Evolutionary conservation across 306 rosid species (phyloP).

Genomic region (Vigna radiata): DNA sequence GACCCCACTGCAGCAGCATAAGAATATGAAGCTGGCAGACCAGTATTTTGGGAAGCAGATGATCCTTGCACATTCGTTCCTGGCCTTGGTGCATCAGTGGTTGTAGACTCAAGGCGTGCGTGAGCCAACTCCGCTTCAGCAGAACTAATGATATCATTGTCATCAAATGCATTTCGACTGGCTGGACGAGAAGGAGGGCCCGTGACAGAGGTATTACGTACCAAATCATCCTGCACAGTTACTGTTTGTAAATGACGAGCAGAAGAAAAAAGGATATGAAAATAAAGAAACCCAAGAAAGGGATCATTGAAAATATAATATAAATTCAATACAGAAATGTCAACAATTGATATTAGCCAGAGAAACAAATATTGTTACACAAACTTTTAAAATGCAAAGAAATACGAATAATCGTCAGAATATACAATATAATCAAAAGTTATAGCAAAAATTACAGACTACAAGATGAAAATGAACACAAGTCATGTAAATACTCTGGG

Average conservation of each 20-base stretch:
- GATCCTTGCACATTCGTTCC: conserved; percentile 71
- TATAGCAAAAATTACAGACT: not conserved
- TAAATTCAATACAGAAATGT: not conserved
- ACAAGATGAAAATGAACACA: not conserved
- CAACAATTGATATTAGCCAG: not conserved
- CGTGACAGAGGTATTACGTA: conserved; percentile 59
- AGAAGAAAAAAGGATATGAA: not conserved
- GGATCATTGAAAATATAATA: not conserved
- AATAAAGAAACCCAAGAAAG: conserved; percentile 7
- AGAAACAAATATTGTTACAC: not conserved
- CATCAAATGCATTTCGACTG: conserved; percentile 89
- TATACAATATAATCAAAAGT: not conserved
- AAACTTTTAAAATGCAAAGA: not conserved
- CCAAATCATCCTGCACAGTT: conserved; percentile 84
- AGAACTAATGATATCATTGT: conserved; percentile 64
- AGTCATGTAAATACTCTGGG: not conserved
- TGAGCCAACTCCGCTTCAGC: conserved; percentile 72
- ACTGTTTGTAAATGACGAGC: conserved; percentile 18
- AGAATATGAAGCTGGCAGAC: conserved; percentile 65
- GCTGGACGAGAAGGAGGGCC: conserved; percentile 87
- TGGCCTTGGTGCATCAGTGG: conserved; percentile 58
- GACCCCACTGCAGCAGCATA: conserved; percentile 94
- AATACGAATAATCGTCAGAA: not conserved
- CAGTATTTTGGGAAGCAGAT: conserved; percentile 69
- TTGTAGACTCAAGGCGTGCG: conserved; percentile 55